Conservation (phyloP, 495 filamentous ascomycete species). For the Neurospora sp. region DNA sequence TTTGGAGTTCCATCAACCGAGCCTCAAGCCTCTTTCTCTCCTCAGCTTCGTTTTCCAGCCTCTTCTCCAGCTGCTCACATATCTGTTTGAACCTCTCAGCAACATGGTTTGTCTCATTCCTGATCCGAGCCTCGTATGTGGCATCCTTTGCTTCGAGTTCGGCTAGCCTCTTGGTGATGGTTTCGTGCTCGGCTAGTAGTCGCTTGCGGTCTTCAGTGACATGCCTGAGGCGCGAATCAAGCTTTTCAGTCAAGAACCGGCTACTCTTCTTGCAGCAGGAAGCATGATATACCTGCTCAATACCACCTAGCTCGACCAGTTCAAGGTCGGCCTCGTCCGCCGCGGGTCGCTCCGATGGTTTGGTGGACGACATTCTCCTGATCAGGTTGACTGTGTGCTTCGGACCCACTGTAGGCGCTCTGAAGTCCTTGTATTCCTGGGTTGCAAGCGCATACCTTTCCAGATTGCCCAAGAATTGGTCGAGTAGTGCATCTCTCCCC, state of each 20-base stretch:
- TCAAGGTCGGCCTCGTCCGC: constrained; percentile 23
- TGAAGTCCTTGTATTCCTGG: constrained; percentile 20
- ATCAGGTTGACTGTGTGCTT: constrained; percentile 26
- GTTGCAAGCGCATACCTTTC: constrained; percentile 17
- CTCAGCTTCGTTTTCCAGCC: constrained; percentile 18
- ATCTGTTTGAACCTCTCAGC: constrained; percentile 13
- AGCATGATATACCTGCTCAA: constrained; percentile 34
- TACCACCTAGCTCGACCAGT: constrained; percentile 28
- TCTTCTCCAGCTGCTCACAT: constrained; percentile 19
- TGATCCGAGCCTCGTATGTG: constrained; percentile 23
- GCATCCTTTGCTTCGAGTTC: constrained; percentile 23
- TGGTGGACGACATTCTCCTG: constrained; percentile 22
- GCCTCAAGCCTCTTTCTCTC: constrained; percentile 12
- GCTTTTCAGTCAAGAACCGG: constrained; percentile 20
- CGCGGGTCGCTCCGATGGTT: constrained; percentile 17
- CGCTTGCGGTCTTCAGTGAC: constrained; percentile 19
- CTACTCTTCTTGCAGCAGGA: constrained; percentile 27
- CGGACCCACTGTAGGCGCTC: constrained; percentile 23
- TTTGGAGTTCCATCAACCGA: constrained; percentile 10
- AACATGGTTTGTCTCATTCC: constrained; percentile 15
- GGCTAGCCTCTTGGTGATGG: constrained; percentile 17
- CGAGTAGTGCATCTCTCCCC: constrained; percentile 17
- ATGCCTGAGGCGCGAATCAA: constrained; percentile 16
- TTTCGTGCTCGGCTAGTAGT: constrained; percentile 13
- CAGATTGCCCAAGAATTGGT: constrained; percentile 16